These are phyloP conservation scores for Avena eriantha DNA, from an alignment of 176 grass and related monocot species.

Conservation along the genomic window DNA sequence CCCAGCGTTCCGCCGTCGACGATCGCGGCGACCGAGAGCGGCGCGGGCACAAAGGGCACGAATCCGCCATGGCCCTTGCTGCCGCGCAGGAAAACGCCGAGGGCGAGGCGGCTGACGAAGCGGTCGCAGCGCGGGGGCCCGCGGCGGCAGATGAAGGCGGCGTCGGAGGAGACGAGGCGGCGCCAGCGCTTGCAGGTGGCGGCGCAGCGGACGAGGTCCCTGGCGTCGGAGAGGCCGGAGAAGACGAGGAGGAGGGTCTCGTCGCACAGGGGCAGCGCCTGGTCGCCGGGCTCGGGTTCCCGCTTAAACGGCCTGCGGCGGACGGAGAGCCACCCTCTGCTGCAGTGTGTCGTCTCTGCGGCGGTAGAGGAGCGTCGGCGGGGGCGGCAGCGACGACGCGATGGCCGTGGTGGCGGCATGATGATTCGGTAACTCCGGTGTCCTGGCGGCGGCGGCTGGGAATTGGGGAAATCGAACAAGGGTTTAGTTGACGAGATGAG, in stretches of 20 bases:
- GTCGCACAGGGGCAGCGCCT: background rate
- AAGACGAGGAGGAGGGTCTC: constrained; percentile 27
- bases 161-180: constrained; percentile 48
- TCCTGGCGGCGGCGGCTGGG: background rate
- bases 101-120: constrained; percentile 12
- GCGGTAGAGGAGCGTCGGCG: background rate
- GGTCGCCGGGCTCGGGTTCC: constrained; percentile 10
- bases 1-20: background rate
- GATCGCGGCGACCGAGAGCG: background rate
- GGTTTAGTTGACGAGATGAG: background rate
- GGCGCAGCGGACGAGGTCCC: constrained; percentile 37
- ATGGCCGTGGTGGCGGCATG: constrained; percentile 23
- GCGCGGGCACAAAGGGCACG: background rate
- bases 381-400: background rate
- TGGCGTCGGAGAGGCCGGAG: background rate
- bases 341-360: background rate
- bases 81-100: constrained; percentile 16
- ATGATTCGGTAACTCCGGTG: background rate
- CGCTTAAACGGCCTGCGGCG: constrained; percentile 14
- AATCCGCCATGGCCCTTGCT: background rate
- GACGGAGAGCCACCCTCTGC: constrained; percentile 22
- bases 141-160: constrained; percentile 30
- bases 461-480: background rate
- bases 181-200: constrained; percentile 27
- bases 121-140: constrained; percentile 25